Evolutionary conservation across 2,329 filamentous ascomycete species (phyloP), one percentile per base, ranked within the genome.

Genomic region (Clonostachys solani): DNA sequence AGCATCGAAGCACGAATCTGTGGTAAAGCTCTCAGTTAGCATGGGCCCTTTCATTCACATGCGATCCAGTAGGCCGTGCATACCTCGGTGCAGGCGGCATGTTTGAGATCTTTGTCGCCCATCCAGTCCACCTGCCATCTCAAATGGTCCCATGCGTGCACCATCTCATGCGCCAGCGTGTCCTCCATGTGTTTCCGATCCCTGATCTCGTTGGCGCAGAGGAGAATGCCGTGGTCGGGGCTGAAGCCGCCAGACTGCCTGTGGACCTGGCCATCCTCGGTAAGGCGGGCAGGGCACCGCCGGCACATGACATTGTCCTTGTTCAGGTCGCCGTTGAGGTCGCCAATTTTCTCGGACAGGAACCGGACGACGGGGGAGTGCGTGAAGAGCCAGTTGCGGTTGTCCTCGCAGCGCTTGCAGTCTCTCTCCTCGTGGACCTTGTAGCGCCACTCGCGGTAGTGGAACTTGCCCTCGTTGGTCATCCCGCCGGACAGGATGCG

Each of bases 131-230:
- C 84, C 68, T 96, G 94, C 74, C 90, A 99, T 53, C 92, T 75
- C 56, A 97, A 62, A 64, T 95, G 87, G 64, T 99, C 94, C 76
- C 91, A 97, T 2, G 92, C 92, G 66, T 99, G 94, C 46, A 99
- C 87, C 90, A 99, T 95, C 72, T 99, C 94, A 67, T 99, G 94
- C 29, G 92, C 86, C 60, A 99, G 74, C 12, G 92, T 96, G 65
- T 99, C 94, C 71, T 99, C 94, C 56, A 96, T 67, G 63, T 96
- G 90, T 33, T 84, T 84, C 48, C 83, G 74, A 61, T 90, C 84
- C 49, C 86, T 76, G 62, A 97, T 81, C 68, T 94, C 86, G 68
- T 99, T 99, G 45, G 94, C 90, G 68, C 94, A 99, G 18, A 99
- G 76, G 60, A 95, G 64, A 52, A 99, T 96, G 36, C 94, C 94